Conservation (phyloP, 352 stramenopile species). For the Globisporangium recalcitrans region DNA sequence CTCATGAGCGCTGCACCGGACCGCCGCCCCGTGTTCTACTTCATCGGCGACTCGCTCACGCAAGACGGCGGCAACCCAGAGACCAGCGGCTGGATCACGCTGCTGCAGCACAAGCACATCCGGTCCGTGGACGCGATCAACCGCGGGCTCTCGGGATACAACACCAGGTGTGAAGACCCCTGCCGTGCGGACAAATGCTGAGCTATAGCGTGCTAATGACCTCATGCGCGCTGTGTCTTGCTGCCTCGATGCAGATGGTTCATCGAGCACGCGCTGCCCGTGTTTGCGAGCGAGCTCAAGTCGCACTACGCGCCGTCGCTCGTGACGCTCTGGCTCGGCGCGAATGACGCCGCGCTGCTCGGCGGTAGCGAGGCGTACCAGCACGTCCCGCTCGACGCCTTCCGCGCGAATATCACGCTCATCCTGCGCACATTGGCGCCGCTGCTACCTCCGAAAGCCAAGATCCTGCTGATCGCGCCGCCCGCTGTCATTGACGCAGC, state of each 20-base stretch:
- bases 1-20: not conserved
- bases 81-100: conserved; percentile 34
- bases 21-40: conserved; percentile 28
- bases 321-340: conserved; percentile 61
- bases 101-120: conserved; percentile 45
- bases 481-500: conserved; percentile 41
- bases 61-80: conserved; percentile 35
- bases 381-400: conserved; percentile 47
- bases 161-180: conserved; percentile 23
- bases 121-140: conserved; percentile 55
- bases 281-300: conserved; percentile 33
- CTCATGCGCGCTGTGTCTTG: not conserved
- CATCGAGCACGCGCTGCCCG: conserved; percentile 33
- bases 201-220: not conserved
- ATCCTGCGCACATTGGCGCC: conserved; percentile 24
- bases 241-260: conserved; percentile 33
- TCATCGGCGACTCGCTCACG: conserved; percentile 67
- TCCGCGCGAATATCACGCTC: conserved; percentile 31
- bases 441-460: conserved; percentile 18
- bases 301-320: conserved; percentile 30
- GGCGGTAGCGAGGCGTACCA: conserved; percentile 20
- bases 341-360: conserved; percentile 55
- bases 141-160: conserved; percentile 54
- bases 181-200: not conserved
- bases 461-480: conserved; percentile 56